Evolutionary conservation across 2,329 filamentous ascomycete genomes (phyloP).

Genomic region (Botrytis galanthina): DNA sequence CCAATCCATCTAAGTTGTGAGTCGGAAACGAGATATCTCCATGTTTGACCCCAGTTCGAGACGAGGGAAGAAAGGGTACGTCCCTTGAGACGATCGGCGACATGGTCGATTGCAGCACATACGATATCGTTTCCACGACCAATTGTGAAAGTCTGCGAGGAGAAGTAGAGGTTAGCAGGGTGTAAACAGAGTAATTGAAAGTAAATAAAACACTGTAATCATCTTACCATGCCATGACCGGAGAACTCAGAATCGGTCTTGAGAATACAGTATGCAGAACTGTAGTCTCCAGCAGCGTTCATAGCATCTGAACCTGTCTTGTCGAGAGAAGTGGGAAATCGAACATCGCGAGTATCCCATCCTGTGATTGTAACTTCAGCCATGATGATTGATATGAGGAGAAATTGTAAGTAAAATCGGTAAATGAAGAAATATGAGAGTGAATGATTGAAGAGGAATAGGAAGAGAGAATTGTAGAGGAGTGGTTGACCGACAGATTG

Average conservation of each 20-base stretch:
- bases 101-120: constrained; percentile 76
- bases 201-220: neutral
- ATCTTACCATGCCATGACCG: constrained; percentile 73
- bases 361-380: constrained; percentile 68
- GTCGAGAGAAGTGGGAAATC: constrained; percentile 87
- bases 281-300: constrained; percentile 93
- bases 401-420: neutral
- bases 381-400: constrained; percentile 38
- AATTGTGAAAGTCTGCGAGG: constrained; percentile 69
- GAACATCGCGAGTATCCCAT: constrained; percentile 70
- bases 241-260: constrained; percentile 70
- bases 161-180: constrained; percentile 19
- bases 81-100: constrained; percentile 73
- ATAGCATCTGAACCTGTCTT: constrained; percentile 97
- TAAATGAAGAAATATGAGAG: neutral
- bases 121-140: constrained; percentile 91
- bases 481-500: too few relatives aligned
- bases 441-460: neutral
- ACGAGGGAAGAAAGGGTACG: constrained; percentile 76
- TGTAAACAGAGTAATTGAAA: neutral
- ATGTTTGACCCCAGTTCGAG: constrained; percentile 80
- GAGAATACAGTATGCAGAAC: constrained; percentile 89
- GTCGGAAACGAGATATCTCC: constrained; percentile 89
- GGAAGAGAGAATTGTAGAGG: neutral
- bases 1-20: constrained; percentile 91